phyloP scores from a whole-genome alignment of 352 stramenopile genomes.

The Sclerospora graminicola region DNA sequence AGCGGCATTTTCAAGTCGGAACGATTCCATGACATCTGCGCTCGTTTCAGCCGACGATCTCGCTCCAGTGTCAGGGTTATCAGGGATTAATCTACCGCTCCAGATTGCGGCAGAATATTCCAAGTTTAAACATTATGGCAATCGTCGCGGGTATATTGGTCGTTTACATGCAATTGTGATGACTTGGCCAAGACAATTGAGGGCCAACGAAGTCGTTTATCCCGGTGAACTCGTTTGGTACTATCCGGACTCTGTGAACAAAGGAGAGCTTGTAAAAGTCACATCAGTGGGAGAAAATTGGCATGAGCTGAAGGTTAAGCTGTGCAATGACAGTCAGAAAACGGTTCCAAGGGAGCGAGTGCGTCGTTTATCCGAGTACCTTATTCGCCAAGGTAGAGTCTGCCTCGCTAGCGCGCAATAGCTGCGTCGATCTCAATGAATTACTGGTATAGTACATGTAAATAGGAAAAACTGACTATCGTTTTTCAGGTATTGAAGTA shows the following conservation, averaged over 20 bases:
- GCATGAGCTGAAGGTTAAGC: conserved; percentile 19
- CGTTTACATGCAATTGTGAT: conserved; percentile 28
- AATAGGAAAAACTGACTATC: no score
- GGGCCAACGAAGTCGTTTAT: conserved; percentile 11
- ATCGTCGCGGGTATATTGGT: conserved; percentile 27
- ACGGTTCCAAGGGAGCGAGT: conserved; percentile 13
- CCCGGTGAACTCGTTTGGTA: conserved; percentile 33
- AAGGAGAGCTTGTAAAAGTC: conserved; percentile 26
- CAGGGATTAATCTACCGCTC: conserved; percentile 29
- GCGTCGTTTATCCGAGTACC: conserved; percentile 27
- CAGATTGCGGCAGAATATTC: conserved; percentile 34
- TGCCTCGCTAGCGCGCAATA: conserved; percentile 12
- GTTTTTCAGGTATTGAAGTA: no score
- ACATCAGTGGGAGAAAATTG: conserved; percentile 9
- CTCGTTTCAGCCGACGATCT: conserved; percentile 21
- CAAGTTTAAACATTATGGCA: conserved; percentile 27
- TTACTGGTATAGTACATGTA: no score
- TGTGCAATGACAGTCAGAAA: conserved; percentile 7
- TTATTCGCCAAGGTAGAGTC: conserved; percentile 27
- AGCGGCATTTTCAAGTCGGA: not conserved
- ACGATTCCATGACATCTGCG: conserved; percentile 3
- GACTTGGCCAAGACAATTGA: conserved; percentile 29
- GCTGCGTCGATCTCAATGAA: not conserved
- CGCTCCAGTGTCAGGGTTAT: conserved; percentile 25
- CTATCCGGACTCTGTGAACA: conserved; percentile 2